These are phyloP conservation scores for Botryosphaeria dothidea DNA, from an alignment of 2,329 filamentous ascomycete species.

Conservation along the genomic window DNA sequence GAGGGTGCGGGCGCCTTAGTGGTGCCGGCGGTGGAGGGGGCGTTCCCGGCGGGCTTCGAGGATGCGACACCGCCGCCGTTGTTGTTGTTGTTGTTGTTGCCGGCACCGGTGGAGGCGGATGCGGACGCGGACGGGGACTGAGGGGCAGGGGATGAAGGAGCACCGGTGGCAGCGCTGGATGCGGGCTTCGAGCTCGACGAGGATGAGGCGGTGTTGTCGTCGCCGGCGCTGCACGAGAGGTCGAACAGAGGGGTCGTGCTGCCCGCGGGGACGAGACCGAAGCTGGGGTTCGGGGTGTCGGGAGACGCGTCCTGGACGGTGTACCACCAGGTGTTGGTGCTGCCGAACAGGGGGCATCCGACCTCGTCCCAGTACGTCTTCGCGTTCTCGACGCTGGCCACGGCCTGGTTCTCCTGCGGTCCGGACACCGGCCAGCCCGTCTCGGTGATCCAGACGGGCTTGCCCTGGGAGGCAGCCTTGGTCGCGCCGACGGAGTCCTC, in stretches of 20 bases:
- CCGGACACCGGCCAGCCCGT: conserved; percentile 84
- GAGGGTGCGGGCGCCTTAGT: neutral
- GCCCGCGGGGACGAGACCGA: conserved; percentile 61
- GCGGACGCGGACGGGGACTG: neutral
- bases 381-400: conserved; percentile 67
- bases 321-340: conserved; percentile 71
- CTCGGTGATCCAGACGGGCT: conserved; percentile 83
- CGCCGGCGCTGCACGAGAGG: conserved; percentile 31
- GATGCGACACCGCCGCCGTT: neutral
- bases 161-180: neutral
- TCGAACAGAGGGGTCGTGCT: conserved; percentile 36
- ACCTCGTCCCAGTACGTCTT: conserved; percentile 79
- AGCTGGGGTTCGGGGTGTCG: conserved; percentile 63
- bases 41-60: neutral
- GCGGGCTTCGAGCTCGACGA: conserved; percentile 15
- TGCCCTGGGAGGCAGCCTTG: conserved; percentile 59
- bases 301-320: conserved; percentile 66
- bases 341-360: conserved; percentile 68
- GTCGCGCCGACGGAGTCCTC: conserved; percentile 65
- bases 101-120: neutral
- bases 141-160: conserved; percentile 10
- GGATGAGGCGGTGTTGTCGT: conserved; percentile 12
- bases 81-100: neutral
- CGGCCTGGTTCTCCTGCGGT: conserved; percentile 58
- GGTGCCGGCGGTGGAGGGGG: neutral